Evolutionary conservation across 768 basidiomycete species (phyloP).

Genomic region (Boletellus sp.): DNA sequence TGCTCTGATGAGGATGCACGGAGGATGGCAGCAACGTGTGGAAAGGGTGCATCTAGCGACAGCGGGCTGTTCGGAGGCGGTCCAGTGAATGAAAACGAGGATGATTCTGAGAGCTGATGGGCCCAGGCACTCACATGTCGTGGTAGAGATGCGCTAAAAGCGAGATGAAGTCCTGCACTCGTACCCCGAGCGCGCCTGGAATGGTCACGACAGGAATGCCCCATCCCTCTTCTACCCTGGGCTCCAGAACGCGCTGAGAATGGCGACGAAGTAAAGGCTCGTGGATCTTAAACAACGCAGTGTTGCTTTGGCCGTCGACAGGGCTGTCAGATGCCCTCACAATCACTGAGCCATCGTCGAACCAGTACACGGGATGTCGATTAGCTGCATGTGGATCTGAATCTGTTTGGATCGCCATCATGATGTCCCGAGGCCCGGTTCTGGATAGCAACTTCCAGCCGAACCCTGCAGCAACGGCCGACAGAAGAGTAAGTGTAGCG

Average conservation of each 20-base stretch:
- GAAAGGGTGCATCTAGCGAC: conserved; percentile 39
- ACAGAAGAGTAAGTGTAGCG: conserved; percentile 5
- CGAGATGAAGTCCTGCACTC: conserved; percentile 47
- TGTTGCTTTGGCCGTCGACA: not conserved
- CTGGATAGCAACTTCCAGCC: conserved; percentile 4
- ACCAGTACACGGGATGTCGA: conserved; percentile 56
- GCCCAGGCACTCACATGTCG: conserved; percentile 50
- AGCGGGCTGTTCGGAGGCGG: conserved; percentile 40
- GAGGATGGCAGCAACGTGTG: conserved; percentile 50
- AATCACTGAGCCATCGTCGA: conserved; percentile 60
- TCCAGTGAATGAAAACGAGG: not conserved
- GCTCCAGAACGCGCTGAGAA: conserved; percentile 30
- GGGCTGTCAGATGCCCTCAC: conserved; percentile 38
- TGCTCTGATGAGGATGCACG: conserved; percentile 54
- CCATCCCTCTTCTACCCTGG: not conserved
- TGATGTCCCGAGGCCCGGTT: not conserved
- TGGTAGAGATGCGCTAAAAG: conserved; percentile 67
- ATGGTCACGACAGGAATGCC: conserved; percentile 25
- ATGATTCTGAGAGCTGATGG: not conserved
- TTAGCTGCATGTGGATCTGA: not conserved
- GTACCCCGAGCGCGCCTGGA: conserved; percentile 38
- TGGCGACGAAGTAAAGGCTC: conserved; percentile 48
- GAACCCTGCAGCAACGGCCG: conserved; percentile 4
- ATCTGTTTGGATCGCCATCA: not conserved
- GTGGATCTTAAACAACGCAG: conserved; percentile 55